A percentile compares a stretch with the other conserved stretches of the same genome.
These are phyloP conservation scores for Schoenoplectus triqueter DNA, from an alignment of 202 grass and related monocot genomes.

Conservation along the genomic window DNA sequence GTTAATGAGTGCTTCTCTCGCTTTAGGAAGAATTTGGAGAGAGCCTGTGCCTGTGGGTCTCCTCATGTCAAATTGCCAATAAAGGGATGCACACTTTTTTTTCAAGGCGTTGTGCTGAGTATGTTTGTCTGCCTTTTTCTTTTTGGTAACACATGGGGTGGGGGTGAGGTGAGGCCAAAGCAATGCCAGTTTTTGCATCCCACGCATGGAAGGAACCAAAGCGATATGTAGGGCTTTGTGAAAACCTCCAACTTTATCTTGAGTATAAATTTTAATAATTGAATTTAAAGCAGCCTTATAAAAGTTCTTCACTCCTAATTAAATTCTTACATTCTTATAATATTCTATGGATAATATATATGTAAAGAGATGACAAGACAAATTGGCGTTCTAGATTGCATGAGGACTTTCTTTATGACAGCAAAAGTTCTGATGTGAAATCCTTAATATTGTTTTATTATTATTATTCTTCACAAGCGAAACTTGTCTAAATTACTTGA, in stretches of 20 bases:
- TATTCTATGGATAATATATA: background rate
- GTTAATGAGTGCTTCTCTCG: slow-evolving; percentile 15
- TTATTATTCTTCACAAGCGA: background rate
- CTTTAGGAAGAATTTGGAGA: slow-evolving; percentile 35
- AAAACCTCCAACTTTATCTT: slow-evolving; percentile 35
- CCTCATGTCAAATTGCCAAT: slow-evolving; percentile 28
- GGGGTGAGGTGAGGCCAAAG: background rate
- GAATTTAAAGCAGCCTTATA: background rate
- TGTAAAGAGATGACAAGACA: slow-evolving; percentile 10
- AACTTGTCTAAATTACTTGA: no score
- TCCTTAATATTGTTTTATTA: background rate
- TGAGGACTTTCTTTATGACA: background rate
- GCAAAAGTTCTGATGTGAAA: slow-evolving; percentile 9
- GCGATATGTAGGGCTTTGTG: slow-evolving; percentile 7
- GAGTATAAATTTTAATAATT: background rate
- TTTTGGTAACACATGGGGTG: slow-evolving; percentile 30
- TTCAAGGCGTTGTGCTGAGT: slow-evolving; percentile 25
- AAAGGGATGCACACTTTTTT: slow-evolving; percentile 19
- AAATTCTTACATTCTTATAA: background rate
- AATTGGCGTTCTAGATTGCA: background rate
- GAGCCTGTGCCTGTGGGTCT: background rate
- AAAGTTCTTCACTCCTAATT: slow-evolving; percentile 11
- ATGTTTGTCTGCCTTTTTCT: background rate
- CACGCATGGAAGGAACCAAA: slow-evolving; percentile 39
- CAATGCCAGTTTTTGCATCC: slow-evolving; percentile 27